These are phyloP conservation scores for Cystoderma amianthinum DNA, from an alignment of 768 basidiomycete species.

Conservation along the genomic window DNA sequence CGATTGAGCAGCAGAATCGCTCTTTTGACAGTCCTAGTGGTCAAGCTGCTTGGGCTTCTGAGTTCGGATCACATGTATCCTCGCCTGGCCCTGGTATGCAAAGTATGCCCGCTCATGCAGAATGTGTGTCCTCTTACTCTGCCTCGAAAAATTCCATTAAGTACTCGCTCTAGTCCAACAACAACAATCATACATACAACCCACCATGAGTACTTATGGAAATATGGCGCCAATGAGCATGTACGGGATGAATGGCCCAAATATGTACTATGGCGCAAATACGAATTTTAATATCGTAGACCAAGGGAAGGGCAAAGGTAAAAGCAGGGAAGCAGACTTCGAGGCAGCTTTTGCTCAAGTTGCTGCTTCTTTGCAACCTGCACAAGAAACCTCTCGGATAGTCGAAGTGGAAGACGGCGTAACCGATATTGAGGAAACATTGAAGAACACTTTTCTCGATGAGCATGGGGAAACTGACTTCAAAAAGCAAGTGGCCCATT, in stretches of 20 bases:
- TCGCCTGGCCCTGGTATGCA: slow-evolving; percentile 21
- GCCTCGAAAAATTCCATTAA: too few species aligned
- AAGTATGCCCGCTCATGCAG: slow-evolving; percentile 20
- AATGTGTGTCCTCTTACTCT: too few species aligned
- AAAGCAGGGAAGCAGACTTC: slow-evolving; percentile 70
- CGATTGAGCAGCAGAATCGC: slow-evolving; percentile 36
- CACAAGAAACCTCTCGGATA: slow-evolving; percentile 36
- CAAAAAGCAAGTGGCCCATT: slow-evolving; percentile 35
- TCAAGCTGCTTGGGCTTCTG: slow-evolving; percentile 45
- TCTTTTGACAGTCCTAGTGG: slow-evolving; percentile 23
- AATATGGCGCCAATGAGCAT: slow-evolving; percentile 30
- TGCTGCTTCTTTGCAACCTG: slow-evolving; percentile 40
- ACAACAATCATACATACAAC: slow-evolving; percentile 29
- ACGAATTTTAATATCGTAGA: slow-evolving; percentile 14
- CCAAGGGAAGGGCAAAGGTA: slow-evolving; percentile 67
- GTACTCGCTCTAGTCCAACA: slow-evolving; percentile 29
- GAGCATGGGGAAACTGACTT: slow-evolving; percentile 32
- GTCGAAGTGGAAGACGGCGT: slow-evolving; percentile 44
- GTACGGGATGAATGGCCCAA: slow-evolving; percentile 23
- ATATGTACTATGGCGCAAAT: slow-evolving; percentile 26
- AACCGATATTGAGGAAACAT: slow-evolving; percentile 28
- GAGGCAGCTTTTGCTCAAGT: slow-evolving; percentile 79
- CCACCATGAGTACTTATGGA: slow-evolving; percentile 31
- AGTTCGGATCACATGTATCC: slow-evolving; percentile 35
- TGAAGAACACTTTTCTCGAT: slow-evolving; percentile 26